A percentile compares a stretch with the other conserved stretches of the same genome.
Conservation (phyloP, 2,329 filamentous ascomycete species). For the Aspergillus sergii region DNA sequence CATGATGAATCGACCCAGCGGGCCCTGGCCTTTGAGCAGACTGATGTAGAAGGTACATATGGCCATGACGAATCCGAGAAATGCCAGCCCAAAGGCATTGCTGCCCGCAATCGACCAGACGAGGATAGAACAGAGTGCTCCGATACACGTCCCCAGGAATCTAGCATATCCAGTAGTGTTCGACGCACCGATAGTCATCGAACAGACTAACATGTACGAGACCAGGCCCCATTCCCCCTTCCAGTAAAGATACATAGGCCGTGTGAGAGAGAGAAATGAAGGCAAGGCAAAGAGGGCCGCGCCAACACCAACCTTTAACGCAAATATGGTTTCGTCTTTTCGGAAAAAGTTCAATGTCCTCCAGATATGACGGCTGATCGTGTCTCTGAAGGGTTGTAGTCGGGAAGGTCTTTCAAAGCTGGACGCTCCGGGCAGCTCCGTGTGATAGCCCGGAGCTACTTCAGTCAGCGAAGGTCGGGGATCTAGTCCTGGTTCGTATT, state of each 20-base stretch:
- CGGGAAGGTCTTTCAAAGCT: not conserved
- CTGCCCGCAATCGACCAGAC: constrained; percentile 77
- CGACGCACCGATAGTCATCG: constrained; percentile 94
- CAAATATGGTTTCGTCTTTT: constrained; percentile 72
- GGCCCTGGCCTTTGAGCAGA: constrained; percentile 78
- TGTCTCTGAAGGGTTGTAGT: constrained; percentile 9
- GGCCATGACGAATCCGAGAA: constrained; percentile 80
- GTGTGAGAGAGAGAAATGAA: constrained; percentile 77
- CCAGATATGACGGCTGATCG: constrained; percentile 55
- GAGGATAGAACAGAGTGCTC: constrained; percentile 72
- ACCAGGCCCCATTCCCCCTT: constrained; percentile 94
- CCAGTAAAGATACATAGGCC: constrained; percentile 83
- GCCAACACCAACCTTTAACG: constrained; percentile 89
- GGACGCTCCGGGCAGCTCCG: not conserved
- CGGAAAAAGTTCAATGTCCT: constrained; percentile 58
- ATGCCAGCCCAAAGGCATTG: constrained; percentile 71
- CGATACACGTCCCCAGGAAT: constrained; percentile 82
- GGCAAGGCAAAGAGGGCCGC: constrained; percentile 87
- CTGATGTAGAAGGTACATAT: constrained; percentile 89
- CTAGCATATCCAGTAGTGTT: constrained; percentile 89
- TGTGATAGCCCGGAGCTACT: not conserved
- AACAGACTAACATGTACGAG: constrained; percentile 97
- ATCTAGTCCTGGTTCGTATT: not conserved
- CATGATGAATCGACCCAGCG: constrained; percentile 89
- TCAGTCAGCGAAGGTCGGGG: not conserved